Evolutionary conservation across 2,329 filamentous ascomycete species (phyloP).

Genomic region (Fusarium guadeloupense): DNA sequence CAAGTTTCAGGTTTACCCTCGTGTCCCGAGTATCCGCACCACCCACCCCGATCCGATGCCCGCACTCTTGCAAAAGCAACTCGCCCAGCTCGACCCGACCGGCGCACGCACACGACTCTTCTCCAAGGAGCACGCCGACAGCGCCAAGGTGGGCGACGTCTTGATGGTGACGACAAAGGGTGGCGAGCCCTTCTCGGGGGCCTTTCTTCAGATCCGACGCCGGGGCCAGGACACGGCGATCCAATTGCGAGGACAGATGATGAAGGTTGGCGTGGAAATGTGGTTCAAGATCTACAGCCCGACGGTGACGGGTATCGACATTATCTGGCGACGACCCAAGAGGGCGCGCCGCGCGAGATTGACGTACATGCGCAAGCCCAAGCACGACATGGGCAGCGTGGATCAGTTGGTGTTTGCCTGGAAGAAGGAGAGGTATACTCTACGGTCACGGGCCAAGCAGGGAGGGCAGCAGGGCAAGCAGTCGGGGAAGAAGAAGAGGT

Average conservation of each 20-base stretch:
- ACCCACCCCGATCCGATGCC: constrained; percentile 73
- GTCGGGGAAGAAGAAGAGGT: constrained; percentile 37
- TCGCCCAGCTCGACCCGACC: constrained; percentile 81
- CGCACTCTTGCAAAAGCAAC: constrained; percentile 72
- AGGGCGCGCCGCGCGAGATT: constrained; percentile 86
- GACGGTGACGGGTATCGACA: constrained; percentile 88
- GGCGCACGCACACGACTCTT: constrained; percentile 86
- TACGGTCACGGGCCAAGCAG: constrained; percentile 49
- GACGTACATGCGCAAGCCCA: constrained; percentile 89
- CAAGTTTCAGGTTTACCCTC: constrained; percentile 64
- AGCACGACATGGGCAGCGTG: constrained; percentile 87
- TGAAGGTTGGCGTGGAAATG: constrained; percentile 91
- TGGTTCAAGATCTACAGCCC: constrained; percentile 96
- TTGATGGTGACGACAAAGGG: constrained; percentile 84
- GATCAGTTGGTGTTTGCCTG: constrained; percentile 75
- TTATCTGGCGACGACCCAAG: constrained; percentile 87
- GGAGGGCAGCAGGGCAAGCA: constrained; percentile 30
- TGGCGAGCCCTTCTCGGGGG: constrained; percentile 89
- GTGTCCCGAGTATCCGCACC: constrained; percentile 63
- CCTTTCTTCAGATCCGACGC: constrained; percentile 85
- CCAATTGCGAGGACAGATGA: constrained; percentile 85
- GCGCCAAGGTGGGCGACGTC: constrained; percentile 86
- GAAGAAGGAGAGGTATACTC: constrained; percentile 57
- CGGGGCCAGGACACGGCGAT: constrained; percentile 91
- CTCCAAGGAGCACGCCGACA: constrained; percentile 77